A percentile compares a stretch with the other conserved stretches of the same genome.
Evolutionary conservation across 108 stramenopile species (phyloP).

Genomic region (Fragilaria crotonensis): DNA sequence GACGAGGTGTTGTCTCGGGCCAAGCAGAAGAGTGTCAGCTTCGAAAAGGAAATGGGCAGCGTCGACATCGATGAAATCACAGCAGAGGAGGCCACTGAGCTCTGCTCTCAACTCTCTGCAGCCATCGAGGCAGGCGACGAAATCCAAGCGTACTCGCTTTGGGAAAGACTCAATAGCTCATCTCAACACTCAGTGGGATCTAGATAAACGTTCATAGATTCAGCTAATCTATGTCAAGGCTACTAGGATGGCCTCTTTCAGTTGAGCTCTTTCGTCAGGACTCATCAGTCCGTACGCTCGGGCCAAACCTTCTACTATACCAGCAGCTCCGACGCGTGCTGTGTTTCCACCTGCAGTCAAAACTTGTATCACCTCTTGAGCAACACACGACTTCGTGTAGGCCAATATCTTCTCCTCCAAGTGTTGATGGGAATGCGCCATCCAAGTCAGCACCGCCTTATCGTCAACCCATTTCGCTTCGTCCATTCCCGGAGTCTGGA

Average conservation of each 20-base stretch:
- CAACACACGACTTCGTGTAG: conserved; percentile 64
- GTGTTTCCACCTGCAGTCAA: conserved; percentile 83
- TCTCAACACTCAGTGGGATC: no score
- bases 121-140: neutral
- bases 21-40: conserved; percentile 54
- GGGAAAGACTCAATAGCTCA: no score
- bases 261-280: conserved; percentile 45
- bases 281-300: conserved; percentile 54
- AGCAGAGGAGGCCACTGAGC: neutral
- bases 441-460: conserved; percentile 75
- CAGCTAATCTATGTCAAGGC: neutral
- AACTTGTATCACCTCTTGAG: conserved; percentile 72
- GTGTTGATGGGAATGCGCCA: conserved; percentile 57
- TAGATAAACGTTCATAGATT: no score
- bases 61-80: neutral
- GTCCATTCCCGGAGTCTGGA: conserved; percentile 50
- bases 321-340: conserved; percentile 63
- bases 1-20: conserved; percentile 85
- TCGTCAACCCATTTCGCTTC: conserved; percentile 69
- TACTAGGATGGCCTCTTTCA: conserved; percentile 24
- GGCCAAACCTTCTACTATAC: conserved; percentile 80
- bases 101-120: neutral
- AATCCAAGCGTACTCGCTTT: neutral
- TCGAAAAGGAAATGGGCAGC: conserved; percentile 77
- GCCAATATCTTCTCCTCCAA: conserved; percentile 69